A percentile compares a stretch with the other conserved stretches of the same genome.
These are phyloP conservation scores for Globisporangium alternatum DNA, from an alignment of 352 stramenopile genomes.

Conservation along the genomic window DNA sequence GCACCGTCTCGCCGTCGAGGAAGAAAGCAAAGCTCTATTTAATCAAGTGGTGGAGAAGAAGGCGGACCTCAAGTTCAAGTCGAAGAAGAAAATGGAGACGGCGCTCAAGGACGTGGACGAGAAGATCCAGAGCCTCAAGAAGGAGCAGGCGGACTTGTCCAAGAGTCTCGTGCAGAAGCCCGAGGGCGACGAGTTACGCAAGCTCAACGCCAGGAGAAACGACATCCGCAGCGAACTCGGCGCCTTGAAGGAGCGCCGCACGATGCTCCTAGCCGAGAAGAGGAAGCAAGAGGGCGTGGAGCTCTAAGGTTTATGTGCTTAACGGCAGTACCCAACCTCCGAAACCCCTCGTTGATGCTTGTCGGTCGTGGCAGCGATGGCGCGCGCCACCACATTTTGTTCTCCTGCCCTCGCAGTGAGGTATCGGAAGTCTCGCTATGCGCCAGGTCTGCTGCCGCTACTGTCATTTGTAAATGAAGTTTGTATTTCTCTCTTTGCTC, in stretches of 20 bases:
- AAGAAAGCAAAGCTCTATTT: slow-evolving; percentile 89
- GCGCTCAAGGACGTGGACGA: slow-evolving; percentile 79
- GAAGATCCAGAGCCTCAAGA: slow-evolving; percentile 79
- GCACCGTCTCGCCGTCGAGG: slow-evolving; percentile 81
- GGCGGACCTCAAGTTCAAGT: slow-evolving; percentile 87
- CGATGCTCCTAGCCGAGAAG: slow-evolving; percentile 75
- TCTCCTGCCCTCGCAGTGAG: background rate
- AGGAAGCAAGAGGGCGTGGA: slow-evolving; percentile 74
- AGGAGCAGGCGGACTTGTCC: slow-evolving; percentile 73
- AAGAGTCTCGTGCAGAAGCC: slow-evolving; percentile 75
- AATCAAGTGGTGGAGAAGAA: slow-evolving; percentile 89
- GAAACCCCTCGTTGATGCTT: background rate
- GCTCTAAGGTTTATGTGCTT: slow-evolving; percentile 15
- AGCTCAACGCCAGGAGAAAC: slow-evolving; percentile 80
- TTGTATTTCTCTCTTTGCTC: slow-evolving; percentile 5
- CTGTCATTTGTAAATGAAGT: slow-evolving; percentile 9
- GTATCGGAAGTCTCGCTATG: background rate
- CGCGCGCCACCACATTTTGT: background rate
- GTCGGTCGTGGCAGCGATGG: background rate
- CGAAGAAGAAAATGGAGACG: slow-evolving; percentile 86
- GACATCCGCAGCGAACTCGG: slow-evolving; percentile 84
- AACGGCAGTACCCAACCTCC: background rate
- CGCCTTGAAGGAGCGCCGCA: slow-evolving; percentile 78
- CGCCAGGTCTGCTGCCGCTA: background rate
- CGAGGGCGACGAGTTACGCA: slow-evolving; percentile 73